Evolutionary conservation across 2,329 filamentous ascomycete species (phyloP).

Genomic region (Fusarium sp.): DNA sequence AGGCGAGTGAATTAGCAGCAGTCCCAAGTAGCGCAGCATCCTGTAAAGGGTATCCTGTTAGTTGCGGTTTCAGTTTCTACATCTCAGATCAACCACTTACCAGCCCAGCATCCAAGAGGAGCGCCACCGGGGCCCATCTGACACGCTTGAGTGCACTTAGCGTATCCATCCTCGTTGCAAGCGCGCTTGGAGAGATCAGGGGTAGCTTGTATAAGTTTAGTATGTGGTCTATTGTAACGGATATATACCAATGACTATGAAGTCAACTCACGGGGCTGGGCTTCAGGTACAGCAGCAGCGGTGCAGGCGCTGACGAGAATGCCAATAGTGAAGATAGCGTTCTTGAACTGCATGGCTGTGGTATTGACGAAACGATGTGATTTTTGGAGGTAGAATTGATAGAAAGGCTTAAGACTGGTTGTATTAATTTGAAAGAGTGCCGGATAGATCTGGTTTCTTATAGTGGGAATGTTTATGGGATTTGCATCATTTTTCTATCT

Average conservation of each 20-base stretch:
- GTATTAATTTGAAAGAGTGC: neutral
- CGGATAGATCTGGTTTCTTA: neutral
- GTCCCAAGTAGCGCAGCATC: neutral
- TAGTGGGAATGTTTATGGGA: neutral
- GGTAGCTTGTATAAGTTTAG: neutral
- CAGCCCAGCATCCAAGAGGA: neutral
- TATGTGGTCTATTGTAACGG: neutral
- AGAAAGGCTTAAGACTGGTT: neutral
- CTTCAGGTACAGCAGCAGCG: neutral
- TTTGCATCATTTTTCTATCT: too few species aligned
- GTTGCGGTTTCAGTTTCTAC: rapidly evolving
- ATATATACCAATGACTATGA: neutral
- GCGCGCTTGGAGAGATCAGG: neutral
- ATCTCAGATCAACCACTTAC: neutral
- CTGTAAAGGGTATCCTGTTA: neutral
- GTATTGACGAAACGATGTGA: too few species aligned
- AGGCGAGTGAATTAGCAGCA: neutral
- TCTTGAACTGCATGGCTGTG: neutral
- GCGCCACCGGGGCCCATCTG: neutral
- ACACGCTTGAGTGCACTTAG: neutral
- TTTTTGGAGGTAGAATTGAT: too few species aligned
- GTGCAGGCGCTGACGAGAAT: neutral
- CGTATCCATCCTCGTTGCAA: neutral
- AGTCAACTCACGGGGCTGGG: neutral
- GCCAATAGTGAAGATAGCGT: neutral